A percentile compares a stretch with the other conserved stretches of the same genome.
These are phyloP conservation scores for Exophiala sp. DNA, from an alignment of 2,329 filamentous ascomycete genomes.

Conservation along the genomic window DNA sequence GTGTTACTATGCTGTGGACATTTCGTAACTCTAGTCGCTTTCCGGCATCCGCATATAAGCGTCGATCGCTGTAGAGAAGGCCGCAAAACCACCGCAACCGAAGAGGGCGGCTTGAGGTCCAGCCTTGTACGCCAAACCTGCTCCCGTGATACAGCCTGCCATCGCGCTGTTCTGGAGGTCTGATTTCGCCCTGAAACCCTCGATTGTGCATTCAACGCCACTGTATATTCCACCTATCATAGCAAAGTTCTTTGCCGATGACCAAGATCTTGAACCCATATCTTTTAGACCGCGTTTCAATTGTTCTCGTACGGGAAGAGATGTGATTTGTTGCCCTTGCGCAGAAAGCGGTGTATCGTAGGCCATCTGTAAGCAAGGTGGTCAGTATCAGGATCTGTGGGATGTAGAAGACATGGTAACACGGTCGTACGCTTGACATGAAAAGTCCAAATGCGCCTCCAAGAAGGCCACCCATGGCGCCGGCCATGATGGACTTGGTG, in stretches of 20 bases:
- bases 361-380: slow-evolving; percentile 66
- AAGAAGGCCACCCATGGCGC: slow-evolving; percentile 89
- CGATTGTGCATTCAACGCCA: slow-evolving; percentile 93
- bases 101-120: slow-evolving; percentile 84
- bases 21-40: slow-evolving; percentile 43
- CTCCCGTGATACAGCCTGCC: slow-evolving; percentile 87
- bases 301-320: slow-evolving; percentile 78
- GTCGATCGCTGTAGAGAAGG: slow-evolving; percentile 89
- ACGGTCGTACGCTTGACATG: slow-evolving; percentile 70
- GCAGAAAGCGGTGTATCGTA: slow-evolving; percentile 86
- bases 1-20: background rate
- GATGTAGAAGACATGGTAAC: background rate
- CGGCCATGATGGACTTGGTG: slow-evolving; percentile 80
- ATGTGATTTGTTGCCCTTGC: slow-evolving; percentile 52
- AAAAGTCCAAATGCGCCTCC: slow-evolving; percentile 94
- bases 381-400: background rate
- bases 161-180: slow-evolving; percentile 83
- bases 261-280: slow-evolving; percentile 81
- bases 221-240: slow-evolving; percentile 87
- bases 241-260: slow-evolving; percentile 90
- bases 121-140: slow-evolving; percentile 77
- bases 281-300: slow-evolving; percentile 84
- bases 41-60: slow-evolving; percentile 76
- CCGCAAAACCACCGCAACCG: slow-evolving; percentile 90
- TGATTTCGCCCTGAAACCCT: slow-evolving; percentile 86